A percentile compares a stretch with the other conserved stretches of the same genome.
These are phyloP conservation scores for Trichoderma semiorbis DNA, from an alignment of 2,329 filamentous ascomycete genomes.

Conservation along the genomic window DNA sequence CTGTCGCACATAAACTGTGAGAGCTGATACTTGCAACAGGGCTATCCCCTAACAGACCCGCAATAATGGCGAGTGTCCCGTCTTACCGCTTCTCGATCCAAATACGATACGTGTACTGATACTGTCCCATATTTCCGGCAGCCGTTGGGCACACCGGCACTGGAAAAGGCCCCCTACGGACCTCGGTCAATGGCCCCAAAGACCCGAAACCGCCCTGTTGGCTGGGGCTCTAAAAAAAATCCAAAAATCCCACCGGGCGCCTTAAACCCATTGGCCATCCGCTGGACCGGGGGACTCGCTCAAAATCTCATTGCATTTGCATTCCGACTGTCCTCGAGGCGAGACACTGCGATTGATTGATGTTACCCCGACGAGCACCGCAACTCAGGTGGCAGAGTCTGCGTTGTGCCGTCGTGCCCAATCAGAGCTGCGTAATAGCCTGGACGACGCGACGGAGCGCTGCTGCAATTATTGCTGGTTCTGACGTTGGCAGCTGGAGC, in stretches of 20 bases:
- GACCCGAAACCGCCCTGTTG: background rate
- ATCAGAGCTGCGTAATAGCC: conserved; percentile 9
- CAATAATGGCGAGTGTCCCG: background rate
- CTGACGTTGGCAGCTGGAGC: background rate
- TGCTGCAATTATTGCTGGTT: background rate
- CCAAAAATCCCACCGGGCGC: background rate
- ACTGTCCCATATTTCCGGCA: conserved; percentile 4
- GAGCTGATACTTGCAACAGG: background rate
- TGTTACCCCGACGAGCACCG: conserved; percentile 1
- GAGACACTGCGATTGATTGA: background rate
- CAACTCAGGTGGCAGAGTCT: conserved; percentile 17
- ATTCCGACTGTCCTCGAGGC: background rate
- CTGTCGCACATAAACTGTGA: background rate
- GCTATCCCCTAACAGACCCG: conserved; percentile 1
- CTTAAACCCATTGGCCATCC: background rate
- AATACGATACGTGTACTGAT: background rate
- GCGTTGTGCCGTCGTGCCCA: conserved; percentile 18
- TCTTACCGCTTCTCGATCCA: conserved; percentile 1
- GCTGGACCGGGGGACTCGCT: background rate
- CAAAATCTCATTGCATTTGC: background rate
- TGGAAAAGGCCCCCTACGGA: background rate
- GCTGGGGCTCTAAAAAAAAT: background rate
- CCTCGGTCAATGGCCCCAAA: conserved; percentile 13
- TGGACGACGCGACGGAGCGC: conserved; percentile 7
- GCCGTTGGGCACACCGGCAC: conserved; percentile 1